phyloP scores from a whole-genome alignment of 805 yeast species.

The Citeromyces matritensis region DNA sequence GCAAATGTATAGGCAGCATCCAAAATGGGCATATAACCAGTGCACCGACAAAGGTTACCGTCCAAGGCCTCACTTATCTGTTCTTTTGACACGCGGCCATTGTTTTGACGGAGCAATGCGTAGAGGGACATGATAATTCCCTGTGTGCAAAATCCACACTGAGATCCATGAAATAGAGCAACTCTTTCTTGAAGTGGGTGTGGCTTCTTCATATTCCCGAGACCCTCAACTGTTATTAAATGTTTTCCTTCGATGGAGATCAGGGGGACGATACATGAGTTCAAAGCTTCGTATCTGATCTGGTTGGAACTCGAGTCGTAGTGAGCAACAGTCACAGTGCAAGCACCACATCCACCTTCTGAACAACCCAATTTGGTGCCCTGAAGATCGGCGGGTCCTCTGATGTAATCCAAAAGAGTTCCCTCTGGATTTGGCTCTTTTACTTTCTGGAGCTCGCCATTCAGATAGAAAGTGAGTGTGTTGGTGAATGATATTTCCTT shows the following conservation, averaged over 20 bases:
- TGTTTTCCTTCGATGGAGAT: conserved; percentile 29
- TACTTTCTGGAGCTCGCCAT: conserved; percentile 19
- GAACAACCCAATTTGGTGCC: conserved; percentile 34
- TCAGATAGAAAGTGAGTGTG: conserved; percentile 18
- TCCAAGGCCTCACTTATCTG: conserved; percentile 27
- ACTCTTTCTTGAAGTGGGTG: conserved; percentile 35
- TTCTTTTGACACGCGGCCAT: conserved; percentile 18
- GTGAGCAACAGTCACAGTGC: conserved; percentile 25
- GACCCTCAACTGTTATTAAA: conserved; percentile 30
- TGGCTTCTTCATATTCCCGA: conserved; percentile 21
- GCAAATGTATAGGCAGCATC: conserved; percentile 30
- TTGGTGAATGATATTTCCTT: conserved; percentile 11
- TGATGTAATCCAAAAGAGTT: conserved; percentile 24
- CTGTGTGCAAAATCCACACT: conserved; percentile 36
- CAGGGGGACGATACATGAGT: conserved; percentile 30
- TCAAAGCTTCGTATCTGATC: conserved; percentile 21
- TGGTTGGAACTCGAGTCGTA: conserved; percentile 12
- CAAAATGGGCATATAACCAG: conserved; percentile 33
- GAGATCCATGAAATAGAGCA: conserved; percentile 32
- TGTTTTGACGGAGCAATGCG: conserved; percentile 21
- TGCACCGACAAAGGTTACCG: conserved; percentile 31
- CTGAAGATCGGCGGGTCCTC: conserved; percentile 18
- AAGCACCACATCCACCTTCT: conserved; percentile 37
- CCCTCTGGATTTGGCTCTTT: conserved; percentile 25
- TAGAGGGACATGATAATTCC: conserved; percentile 34